phyloP scores from a whole-genome alignment of 257 asterid species.

The Solanum ossicruentum region DNA sequence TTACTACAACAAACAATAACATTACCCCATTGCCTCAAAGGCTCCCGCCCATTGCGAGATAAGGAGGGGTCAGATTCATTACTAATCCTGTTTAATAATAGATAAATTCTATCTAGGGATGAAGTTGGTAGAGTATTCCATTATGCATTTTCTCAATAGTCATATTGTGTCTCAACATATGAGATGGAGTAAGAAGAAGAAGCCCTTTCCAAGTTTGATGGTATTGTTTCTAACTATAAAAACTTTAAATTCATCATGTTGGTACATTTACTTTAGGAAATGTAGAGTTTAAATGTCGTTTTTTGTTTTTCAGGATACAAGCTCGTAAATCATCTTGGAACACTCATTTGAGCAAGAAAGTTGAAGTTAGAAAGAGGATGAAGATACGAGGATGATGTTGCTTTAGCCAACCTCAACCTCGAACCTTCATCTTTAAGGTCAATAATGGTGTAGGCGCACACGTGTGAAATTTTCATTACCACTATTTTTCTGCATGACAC shows the following conservation, averaged over 20 bases:
- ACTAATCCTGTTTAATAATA: background rate
- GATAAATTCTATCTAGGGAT: background rate
- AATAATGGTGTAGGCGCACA: background rate
- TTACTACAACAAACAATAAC: too few relatives aligned
- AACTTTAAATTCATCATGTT: background rate
- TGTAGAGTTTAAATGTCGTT: background rate
- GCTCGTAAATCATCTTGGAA: constrained; percentile 13
- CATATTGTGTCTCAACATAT: background rate
- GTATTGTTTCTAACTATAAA: background rate
- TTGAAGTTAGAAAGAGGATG: background rate
- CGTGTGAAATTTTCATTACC: background rate
- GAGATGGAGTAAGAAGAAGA: background rate
- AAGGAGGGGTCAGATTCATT: too few relatives aligned
- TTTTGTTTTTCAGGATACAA: constrained; percentile 5
- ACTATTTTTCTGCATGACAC: background rate
- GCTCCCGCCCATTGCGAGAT: too few relatives aligned
- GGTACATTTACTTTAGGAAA: background rate
- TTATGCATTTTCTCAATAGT: background rate
- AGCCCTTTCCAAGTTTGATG: background rate
- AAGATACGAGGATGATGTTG: constrained; percentile 1
- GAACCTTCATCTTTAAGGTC: constrained; percentile 24
- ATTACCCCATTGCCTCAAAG: too few relatives aligned
- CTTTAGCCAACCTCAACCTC: constrained; percentile 21
- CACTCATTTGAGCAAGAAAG: constrained; percentile 56
- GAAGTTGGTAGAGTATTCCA: background rate